Conservation (phyloP, 1,139 yeast species). For the Pichia sp. region DNA sequence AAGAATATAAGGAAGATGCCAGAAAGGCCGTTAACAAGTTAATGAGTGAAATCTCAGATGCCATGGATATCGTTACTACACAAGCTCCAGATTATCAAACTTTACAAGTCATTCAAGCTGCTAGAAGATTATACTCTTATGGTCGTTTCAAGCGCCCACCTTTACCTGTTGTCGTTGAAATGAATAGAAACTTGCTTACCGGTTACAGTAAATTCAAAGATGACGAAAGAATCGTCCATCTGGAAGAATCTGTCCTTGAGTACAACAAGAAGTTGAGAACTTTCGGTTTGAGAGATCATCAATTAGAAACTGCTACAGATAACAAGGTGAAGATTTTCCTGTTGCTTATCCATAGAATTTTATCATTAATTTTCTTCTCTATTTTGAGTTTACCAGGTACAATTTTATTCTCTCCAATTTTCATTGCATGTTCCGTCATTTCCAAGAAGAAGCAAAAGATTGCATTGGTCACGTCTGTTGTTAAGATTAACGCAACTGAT, state of each 20-base stretch:
- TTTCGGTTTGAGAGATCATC: constrained; percentile 68
- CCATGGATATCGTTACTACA: constrained; percentile 68
- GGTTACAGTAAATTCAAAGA: constrained; percentile 64
- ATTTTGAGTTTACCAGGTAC: constrained; percentile 65
- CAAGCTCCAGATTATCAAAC: constrained; percentile 77
- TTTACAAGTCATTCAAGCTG: constrained; percentile 72
- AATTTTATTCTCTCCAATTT: constrained; percentile 65
- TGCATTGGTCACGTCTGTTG: constrained; percentile 66
- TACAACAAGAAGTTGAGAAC: constrained; percentile 55
- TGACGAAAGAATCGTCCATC: constrained; percentile 52
- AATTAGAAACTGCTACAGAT: constrained; percentile 52
- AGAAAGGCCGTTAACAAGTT: constrained; percentile 56
- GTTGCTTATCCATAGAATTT: constrained; percentile 39
- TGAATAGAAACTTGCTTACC: constrained; percentile 63
- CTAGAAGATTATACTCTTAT: constrained; percentile 63
- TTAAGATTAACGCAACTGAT: constrained; percentile 70
- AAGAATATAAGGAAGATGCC: constrained; percentile 52
- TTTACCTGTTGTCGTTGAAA: constrained; percentile 64
- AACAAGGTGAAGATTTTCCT: constrained; percentile 37
- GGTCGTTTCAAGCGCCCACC: constrained; percentile 40
- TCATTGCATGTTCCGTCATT: constrained; percentile 51
- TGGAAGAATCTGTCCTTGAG: constrained; percentile 49
- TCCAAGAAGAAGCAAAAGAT: constrained; percentile 56
- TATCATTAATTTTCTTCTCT: constrained; percentile 39
- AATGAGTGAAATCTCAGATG: constrained; percentile 52